Percentiles rank a stretch among this genome's conserved stretches.
Evolutionary conservation across 371 early-diverging fungal genomes (phyloP).

Genomic region (Encephalitozoon cuniculi): DNA sequence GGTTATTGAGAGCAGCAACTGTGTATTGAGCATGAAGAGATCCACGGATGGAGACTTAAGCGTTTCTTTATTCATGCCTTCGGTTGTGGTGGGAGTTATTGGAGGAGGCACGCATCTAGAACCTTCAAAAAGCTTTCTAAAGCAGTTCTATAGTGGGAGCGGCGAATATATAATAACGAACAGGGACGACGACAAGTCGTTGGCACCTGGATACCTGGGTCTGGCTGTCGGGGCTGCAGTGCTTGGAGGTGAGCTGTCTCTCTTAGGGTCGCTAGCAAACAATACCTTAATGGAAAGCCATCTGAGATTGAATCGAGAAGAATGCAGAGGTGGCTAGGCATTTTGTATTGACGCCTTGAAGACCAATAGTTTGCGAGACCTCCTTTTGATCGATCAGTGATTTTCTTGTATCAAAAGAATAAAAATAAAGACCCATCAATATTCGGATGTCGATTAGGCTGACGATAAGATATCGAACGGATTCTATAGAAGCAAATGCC

Average conservation of each 20-base stretch:
- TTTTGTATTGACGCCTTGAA: not conserved
- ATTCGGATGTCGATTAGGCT: conserved; percentile 36
- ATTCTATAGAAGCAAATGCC: conserved; percentile 35
- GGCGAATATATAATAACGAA: conserved; percentile 68
- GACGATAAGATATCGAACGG: conserved; percentile 44
- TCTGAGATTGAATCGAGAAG: conserved; percentile 28
- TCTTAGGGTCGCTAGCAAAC: conserved; percentile 63
- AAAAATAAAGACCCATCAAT: conserved; percentile 23
- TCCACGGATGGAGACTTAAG: conserved; percentile 66
- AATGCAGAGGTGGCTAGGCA: not conserved
- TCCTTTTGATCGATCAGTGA: conserved; percentile 19
- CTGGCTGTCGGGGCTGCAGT: conserved; percentile 77
- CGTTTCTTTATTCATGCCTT: conserved; percentile 83
- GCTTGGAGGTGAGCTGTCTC: conserved; percentile 85
- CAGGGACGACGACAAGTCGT: conserved; percentile 63
- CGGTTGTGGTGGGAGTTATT: conserved; percentile 82
- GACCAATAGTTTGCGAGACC: conserved; percentile 20
- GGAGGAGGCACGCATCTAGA: conserved; percentile 82
- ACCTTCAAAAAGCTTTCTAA: conserved; percentile 76
- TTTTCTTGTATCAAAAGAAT: conserved; percentile 12
- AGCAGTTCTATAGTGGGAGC: conserved; percentile 76
- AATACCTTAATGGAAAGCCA: conserved; percentile 41
- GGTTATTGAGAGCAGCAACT: conserved; percentile 81
- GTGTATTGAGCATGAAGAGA: conserved; percentile 84
- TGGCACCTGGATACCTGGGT: conserved; percentile 72